Percentiles rank a stretch among this genome's conserved stretches.
Conservation (phyloP, 805 yeast genomes). For the Komagataella pastoris region DNA sequence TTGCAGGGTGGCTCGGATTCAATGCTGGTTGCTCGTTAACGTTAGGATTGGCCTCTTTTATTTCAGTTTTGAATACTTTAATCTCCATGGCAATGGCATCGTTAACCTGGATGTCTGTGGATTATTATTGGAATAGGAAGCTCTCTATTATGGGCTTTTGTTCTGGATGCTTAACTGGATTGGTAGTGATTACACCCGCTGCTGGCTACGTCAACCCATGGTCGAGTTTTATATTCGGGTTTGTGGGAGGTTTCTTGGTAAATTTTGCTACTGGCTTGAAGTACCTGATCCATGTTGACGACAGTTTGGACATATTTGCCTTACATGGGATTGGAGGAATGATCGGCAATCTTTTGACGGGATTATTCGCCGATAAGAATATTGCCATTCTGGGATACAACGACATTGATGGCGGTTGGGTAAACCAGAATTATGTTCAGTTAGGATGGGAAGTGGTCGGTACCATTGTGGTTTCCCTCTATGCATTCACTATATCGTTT, state of each 20-base stretch:
- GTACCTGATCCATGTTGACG: conserved; percentile 65
- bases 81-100: conserved; percentile 73
- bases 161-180: conserved; percentile 84
- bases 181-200: conserved; percentile 92
- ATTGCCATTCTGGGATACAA: conserved; percentile 64
- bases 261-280: conserved; percentile 77
- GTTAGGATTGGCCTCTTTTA: conserved; percentile 64
- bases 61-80: conserved; percentile 75
- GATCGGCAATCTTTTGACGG: conserved; percentile 70
- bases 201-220: conserved; percentile 77
- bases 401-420: conserved; percentile 73
- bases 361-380: conserved; percentile 62
- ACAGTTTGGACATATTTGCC: conserved; percentile 79
- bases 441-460: conserved; percentile 51
- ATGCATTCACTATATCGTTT: conserved; percentile 55
- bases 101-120: conserved; percentile 72
- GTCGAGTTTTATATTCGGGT: conserved; percentile 73
- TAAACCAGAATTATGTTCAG: conserved; percentile 75
- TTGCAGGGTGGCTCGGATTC: conserved; percentile 89
- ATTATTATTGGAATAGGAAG: conserved; percentile 64
- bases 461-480: conserved; percentile 36
- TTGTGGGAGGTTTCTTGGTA: conserved; percentile 64
- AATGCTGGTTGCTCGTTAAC: conserved; percentile 77
- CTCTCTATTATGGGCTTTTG: conserved; percentile 89
- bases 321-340: conserved; percentile 93